These are phyloP conservation scores for Litchi chinensis DNA, from an alignment of 345 rosid genomes.

Conservation along the genomic window DNA sequence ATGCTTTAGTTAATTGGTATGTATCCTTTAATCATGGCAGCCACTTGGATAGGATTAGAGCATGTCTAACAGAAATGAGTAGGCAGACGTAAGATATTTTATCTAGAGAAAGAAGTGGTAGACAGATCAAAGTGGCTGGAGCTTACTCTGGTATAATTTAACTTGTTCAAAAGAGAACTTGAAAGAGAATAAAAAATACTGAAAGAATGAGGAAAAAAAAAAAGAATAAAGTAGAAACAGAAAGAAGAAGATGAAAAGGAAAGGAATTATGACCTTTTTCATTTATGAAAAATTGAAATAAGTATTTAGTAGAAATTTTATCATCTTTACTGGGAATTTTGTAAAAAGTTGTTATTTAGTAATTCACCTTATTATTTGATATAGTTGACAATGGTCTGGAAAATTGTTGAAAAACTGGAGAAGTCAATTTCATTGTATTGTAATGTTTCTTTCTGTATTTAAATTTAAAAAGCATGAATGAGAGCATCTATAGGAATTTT, in stretches of 20 bases:
- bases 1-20: constrained; percentile 12
- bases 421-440: background rate
- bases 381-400: background rate
- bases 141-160: background rate
- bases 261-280: background rate
- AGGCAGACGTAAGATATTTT: background rate
- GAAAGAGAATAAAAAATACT: background rate
- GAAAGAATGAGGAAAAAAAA: background rate
- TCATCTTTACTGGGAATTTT: background rate
- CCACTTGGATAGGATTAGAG: background rate
- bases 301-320: background rate
- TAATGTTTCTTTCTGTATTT: background rate
- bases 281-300: background rate
- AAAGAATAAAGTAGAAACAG: background rate
- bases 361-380: background rate
- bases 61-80: background rate
- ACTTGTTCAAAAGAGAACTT: background rate
- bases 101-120: background rate
- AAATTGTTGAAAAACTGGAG: background rate
- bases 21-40: background rate
- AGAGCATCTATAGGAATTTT: background rate
- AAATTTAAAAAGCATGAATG: background rate
- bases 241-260: background rate
- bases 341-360: background rate
- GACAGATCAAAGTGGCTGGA: background rate